Conservation (phyloP, 495 filamentous ascomycete genomes). For the Usnea hakonensis region DNA sequence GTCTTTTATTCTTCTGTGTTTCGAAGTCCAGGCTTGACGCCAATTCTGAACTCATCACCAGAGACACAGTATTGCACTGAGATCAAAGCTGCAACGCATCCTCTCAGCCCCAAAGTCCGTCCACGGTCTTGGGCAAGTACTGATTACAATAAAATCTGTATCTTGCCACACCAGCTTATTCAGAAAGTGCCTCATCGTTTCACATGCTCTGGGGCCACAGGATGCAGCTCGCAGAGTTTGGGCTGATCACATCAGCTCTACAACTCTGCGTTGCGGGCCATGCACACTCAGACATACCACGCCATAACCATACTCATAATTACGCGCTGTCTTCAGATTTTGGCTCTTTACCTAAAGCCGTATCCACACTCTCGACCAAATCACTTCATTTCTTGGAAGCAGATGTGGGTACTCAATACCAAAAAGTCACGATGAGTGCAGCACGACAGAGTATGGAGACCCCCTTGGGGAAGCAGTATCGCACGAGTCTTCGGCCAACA, state of each 20-base stretch:
- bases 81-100: no score
- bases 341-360: background rate
- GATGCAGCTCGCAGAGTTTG: background rate
- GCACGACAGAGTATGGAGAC: background rate
- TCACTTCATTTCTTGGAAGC: background rate
- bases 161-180: background rate
- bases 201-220: background rate
- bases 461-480: background rate
- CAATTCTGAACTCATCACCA: no score
- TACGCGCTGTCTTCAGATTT: background rate
- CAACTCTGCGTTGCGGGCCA: background rate
- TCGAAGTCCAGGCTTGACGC: no score
- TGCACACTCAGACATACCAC: background rate
- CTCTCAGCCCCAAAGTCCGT: no score
- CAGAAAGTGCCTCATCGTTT: no score
- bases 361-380: background rate
- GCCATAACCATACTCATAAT: background rate
- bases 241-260: background rate
- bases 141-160: background rate
- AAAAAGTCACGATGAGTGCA: background rate
- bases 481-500: background rate
- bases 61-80: no score
- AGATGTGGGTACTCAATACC: background rate
- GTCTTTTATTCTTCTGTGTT: no score
- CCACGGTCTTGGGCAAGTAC: background rate